Evolutionary conservation across 2,329 filamentous ascomycete species (phyloP).

Genomic region (Cadophora gregata): DNA sequence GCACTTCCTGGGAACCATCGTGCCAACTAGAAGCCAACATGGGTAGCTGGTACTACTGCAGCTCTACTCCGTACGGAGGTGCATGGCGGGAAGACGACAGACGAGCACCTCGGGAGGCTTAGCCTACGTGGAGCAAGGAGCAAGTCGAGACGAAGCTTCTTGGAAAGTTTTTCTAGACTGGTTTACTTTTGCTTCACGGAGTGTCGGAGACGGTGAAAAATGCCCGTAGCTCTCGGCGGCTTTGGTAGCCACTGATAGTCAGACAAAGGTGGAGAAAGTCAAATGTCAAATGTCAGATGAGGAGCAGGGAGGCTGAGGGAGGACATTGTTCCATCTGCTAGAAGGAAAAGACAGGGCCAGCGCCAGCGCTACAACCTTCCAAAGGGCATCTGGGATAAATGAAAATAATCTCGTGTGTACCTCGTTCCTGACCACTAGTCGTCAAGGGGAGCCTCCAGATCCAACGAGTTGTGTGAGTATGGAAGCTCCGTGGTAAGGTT

Average conservation of each 20-base stretch:
- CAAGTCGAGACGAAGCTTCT: slow-evolving; percentile 12
- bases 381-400: neutral
- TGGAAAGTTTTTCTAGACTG: slow-evolving; percentile 10
- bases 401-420: slow-evolving; percentile 1
- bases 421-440: slow-evolving; percentile 6
- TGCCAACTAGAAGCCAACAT: neutral
- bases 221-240: slow-evolving; percentile 8
- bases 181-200: neutral
- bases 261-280: neutral
- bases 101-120: slow-evolving; percentile 4
- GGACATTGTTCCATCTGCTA: neutral
- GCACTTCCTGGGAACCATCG: neutral
- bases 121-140: slow-evolving; percentile 6
- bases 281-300: neutral
- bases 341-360: neutral
- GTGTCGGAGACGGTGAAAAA: slow-evolving; percentile 13
- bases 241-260: neutral
- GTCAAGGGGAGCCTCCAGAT: neutral
- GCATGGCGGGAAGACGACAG: neutral
- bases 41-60: neutral
- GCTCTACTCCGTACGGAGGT: too few species aligned
- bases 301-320: neutral
- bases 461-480: neutral
- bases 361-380: neutral
- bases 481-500: neutral